A percentile compares a stretch with the other conserved stretches of the same genome.
Conservation (phyloP, 2,329 filamentous ascomycete species). For the Diaporthe australafricana region DNA sequence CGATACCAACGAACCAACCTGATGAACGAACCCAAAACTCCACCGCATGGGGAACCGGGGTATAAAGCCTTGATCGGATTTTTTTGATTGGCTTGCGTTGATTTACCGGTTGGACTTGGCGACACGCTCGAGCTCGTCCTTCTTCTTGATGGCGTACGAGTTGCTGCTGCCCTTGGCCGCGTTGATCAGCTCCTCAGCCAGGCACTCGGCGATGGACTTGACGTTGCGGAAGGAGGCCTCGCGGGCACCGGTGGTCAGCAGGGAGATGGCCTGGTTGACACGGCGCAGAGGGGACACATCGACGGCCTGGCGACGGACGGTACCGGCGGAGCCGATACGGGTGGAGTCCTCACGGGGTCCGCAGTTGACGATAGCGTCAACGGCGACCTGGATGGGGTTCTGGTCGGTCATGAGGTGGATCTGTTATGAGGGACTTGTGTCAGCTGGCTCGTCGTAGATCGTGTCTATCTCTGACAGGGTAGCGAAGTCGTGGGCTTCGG, state of each 20-base stretch:
- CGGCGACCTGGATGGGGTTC: slow-evolving; percentile 99
- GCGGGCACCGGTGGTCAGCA: slow-evolving; percentile 98
- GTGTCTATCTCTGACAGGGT: not conserved
- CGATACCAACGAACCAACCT: slow-evolving; percentile 27
- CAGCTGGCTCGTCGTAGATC: slow-evolving; percentile 44
- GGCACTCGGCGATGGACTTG: slow-evolving; percentile 99
- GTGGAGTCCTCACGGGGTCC: slow-evolving; percentile 99
- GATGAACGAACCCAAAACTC: slow-evolving; percentile 45
- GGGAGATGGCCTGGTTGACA: slow-evolving; percentile 99
- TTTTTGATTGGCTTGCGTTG: slow-evolving; percentile 29
- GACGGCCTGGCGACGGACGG: slow-evolving; percentile 99
- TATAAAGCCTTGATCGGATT: slow-evolving; percentile 30
- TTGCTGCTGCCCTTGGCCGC: slow-evolving; percentile 99
- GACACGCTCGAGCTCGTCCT: slow-evolving; percentile 99
- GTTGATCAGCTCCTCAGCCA: slow-evolving; percentile 99
- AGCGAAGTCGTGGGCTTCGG: not conserved
- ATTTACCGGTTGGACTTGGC: slow-evolving; percentile 99
- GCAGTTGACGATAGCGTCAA: slow-evolving; percentile 99
- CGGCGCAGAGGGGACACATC: slow-evolving; percentile 99
- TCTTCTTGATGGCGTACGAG: slow-evolving; percentile 99
- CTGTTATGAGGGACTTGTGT: slow-evolving; percentile 57
- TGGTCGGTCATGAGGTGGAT: slow-evolving; percentile 99
- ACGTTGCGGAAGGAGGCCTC: slow-evolving; percentile 99
- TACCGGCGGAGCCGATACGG: slow-evolving; percentile 99
- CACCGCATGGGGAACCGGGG: slow-evolving; percentile 29